These are phyloP conservation scores for Ophiostoma tasmaniense DNA, from an alignment of 2,329 filamentous ascomycete species.

Conservation along the genomic window DNA sequence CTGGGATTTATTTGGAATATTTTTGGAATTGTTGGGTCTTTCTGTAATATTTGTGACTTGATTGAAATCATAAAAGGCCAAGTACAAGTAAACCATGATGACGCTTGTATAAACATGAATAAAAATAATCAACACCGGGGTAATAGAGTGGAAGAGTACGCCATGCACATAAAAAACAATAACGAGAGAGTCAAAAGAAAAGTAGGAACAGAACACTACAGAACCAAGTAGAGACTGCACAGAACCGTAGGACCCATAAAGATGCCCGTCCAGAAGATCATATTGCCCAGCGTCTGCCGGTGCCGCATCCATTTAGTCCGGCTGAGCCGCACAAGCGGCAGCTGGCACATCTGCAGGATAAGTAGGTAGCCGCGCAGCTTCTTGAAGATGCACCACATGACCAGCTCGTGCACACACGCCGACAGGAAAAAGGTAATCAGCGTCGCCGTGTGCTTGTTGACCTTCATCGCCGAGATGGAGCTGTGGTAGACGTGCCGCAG, in stretches of 20 bases:
- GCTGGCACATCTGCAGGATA: constrained; percentile 63
- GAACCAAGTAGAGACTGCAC: constrained; percentile 51
- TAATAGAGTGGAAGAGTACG: background rate
- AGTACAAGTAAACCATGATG: background rate
- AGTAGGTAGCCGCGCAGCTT: constrained; percentile 68
- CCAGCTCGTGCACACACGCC: constrained; percentile 63
- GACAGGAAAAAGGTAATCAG: constrained; percentile 67
- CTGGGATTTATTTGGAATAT: background rate
- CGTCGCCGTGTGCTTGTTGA: constrained; percentile 62
- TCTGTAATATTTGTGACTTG: background rate
- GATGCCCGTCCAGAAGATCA: constrained; percentile 72
- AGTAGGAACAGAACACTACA: constrained; percentile 29
- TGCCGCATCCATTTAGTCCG: constrained; percentile 58
- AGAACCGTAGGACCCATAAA: constrained; percentile 65
- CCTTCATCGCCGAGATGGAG: constrained; percentile 62
- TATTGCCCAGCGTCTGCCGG: constrained; percentile 56
- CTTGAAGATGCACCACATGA: constrained; percentile 75
- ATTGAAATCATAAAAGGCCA: background rate
- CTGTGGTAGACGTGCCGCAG: constrained; percentile 72
- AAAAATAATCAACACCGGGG: background rate
- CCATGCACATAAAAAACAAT: background rate
- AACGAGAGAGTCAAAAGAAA: background rate
- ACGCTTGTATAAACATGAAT: background rate
- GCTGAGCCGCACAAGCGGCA: constrained; percentile 61
- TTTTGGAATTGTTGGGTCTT: background rate